phyloP scores from a whole-genome alignment of 352 stramenopile species.

The Phytophthora crassamura region DNA sequence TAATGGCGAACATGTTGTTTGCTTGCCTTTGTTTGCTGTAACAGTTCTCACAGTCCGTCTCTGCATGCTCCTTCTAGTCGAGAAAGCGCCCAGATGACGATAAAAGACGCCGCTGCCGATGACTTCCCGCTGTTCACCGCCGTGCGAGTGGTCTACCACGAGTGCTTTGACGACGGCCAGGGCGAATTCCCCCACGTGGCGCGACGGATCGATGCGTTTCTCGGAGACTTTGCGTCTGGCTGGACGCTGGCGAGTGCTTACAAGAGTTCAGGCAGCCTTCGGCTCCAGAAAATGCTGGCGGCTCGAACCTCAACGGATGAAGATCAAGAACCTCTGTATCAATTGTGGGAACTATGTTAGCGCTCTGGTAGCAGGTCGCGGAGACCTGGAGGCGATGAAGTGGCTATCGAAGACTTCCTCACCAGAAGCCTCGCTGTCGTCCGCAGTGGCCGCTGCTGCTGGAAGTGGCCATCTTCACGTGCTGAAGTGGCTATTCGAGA shows the following conservation, averaged over 20 bases:
- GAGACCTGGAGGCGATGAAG: background rate
- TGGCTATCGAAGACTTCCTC: background rate
- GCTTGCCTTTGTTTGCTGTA: background rate
- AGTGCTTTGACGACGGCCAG: slow-evolving; percentile 4
- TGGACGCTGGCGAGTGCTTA: too few species aligned
- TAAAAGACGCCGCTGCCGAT: background rate
- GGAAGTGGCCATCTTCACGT: background rate
- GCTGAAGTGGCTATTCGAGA: background rate
- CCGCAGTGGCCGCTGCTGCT: too few species aligned
- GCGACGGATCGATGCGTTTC: background rate
- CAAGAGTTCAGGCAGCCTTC: too few species aligned
- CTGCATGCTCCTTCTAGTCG: background rate
- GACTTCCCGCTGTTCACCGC: slow-evolving; percentile 1
- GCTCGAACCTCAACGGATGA: too few species aligned
- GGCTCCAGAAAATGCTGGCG: too few species aligned
- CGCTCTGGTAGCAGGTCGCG: background rate
- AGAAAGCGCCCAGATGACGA: background rate
- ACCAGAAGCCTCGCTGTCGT: too few species aligned
- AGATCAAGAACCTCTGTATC: background rate
- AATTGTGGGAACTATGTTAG: background rate
- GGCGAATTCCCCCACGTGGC: slow-evolving; percentile 1
- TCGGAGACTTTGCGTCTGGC: background rate
- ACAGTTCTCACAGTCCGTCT: background rate
- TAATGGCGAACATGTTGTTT: too few species aligned
- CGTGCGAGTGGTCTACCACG: slow-evolving; percentile 2